These are phyloP conservation scores for Leishmania arabica DNA, from an alignment of 208 protist genomes.

Conservation along the genomic window DNA sequence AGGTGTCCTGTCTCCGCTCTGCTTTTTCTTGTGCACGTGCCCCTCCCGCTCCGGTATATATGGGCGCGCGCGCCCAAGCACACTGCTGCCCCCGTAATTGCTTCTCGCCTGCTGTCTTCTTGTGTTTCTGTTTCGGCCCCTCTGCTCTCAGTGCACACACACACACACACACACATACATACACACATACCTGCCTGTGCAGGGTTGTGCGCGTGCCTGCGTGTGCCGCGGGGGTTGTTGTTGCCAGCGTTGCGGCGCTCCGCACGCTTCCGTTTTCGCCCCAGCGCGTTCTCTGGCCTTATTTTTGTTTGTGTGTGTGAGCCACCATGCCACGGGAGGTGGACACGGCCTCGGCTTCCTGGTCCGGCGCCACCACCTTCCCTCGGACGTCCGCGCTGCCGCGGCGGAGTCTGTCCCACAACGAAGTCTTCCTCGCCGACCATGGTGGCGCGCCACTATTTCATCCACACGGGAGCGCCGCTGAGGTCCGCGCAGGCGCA, in stretches of 20 bases:
- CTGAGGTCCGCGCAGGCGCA: neutral
- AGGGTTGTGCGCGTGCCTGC: neutral
- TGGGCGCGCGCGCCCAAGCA: no score
- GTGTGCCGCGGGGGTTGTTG: neutral
- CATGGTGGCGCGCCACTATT: neutral
- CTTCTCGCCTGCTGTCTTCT: neutral
- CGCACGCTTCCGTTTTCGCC: neutral
- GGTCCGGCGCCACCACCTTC: neutral
- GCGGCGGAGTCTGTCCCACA: neutral
- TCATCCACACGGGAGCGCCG: neutral
- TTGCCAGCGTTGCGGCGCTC: neutral
- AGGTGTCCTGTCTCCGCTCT: neutral
- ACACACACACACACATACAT: no score
- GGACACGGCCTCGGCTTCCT: neutral
- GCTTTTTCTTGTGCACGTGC: neutral
- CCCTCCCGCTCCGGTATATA: no score
- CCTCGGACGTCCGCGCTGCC: neutral
- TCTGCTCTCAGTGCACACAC: no score
- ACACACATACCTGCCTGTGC: no score
- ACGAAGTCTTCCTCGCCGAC: neutral
- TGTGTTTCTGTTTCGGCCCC: neutral
- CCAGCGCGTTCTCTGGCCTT: no score
- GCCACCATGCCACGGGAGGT: neutral
- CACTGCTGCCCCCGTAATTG: neutral
- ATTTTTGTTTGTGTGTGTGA: neutral